Evolutionary conservation across 2,329 filamentous ascomycete genomes (phyloP).

Genomic region (Alternaria ventricosa): DNA sequence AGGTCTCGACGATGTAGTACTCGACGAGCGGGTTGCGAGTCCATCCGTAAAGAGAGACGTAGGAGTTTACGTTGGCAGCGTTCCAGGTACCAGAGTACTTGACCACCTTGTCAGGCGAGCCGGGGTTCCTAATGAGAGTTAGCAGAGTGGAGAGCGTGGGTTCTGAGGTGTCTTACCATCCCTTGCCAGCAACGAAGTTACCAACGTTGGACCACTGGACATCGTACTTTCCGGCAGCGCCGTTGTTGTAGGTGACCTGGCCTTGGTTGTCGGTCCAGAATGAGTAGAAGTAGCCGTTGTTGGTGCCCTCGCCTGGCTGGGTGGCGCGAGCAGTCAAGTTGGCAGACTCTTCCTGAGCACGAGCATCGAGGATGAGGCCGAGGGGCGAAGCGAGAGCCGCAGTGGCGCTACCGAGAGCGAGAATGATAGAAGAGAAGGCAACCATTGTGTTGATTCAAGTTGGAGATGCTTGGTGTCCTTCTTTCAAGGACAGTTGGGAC

Average conservation of each 20-base stretch:
- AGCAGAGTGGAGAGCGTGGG: not conserved
- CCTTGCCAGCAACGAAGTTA: slow-evolving; percentile 65
- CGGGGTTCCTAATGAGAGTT: slow-evolving; percentile 49
- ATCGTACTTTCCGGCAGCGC: slow-evolving; percentile 52
- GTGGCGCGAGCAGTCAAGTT: slow-evolving; percentile 25
- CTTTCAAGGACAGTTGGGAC: not conserved
- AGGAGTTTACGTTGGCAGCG: slow-evolving; percentile 56
- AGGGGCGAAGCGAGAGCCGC: slow-evolving; percentile 38
- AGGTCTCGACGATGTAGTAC: slow-evolving; percentile 65
- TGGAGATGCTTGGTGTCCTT: slow-evolving; percentile 15
- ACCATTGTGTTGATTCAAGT: slow-evolving; percentile 29
- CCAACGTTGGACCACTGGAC: slow-evolving; percentile 58
- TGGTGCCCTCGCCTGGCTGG: slow-evolving; percentile 33
- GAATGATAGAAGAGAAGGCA: slow-evolving; percentile 37
- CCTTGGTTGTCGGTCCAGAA: slow-evolving; percentile 64
- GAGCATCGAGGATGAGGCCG: slow-evolving; percentile 26
- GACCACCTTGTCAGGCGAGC: slow-evolving; percentile 49
- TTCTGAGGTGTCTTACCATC: slow-evolving; percentile 50
- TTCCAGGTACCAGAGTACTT: slow-evolving; percentile 58
- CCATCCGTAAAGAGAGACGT: slow-evolving; percentile 67
- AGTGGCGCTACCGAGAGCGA: slow-evolving; percentile 35
- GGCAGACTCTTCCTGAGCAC: slow-evolving; percentile 15
- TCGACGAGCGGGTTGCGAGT: slow-evolving; percentile 61
- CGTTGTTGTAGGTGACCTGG: slow-evolving; percentile 62
- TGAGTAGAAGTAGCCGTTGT: slow-evolving; percentile 50